Evolutionary conservation across 2,329 filamentous ascomycete species (phyloP).

Genomic region (Sporothrix pseudoabietina): DNA sequence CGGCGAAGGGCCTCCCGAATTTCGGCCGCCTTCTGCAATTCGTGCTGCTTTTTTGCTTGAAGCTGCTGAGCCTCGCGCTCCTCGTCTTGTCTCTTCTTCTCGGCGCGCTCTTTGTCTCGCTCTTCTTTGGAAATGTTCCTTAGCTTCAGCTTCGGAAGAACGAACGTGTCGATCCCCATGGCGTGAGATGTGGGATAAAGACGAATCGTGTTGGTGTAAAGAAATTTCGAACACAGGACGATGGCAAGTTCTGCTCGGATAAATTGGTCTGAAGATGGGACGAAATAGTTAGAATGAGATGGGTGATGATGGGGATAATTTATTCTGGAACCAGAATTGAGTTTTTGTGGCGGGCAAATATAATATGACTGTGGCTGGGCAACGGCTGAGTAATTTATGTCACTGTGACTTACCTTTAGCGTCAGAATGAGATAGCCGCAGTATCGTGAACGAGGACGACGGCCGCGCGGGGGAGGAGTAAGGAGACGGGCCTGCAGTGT

Average conservation of each 20-base stretch:
- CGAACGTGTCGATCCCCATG: conserved; percentile 20
- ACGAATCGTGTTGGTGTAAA: not conserved
- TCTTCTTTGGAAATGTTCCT: conserved; percentile 44
- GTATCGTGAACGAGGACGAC: conserved; percentile 30
- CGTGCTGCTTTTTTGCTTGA: conserved; percentile 34
- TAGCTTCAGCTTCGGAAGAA: conserved; percentile 27
- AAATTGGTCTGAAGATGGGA: no score
- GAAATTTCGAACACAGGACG: no score
- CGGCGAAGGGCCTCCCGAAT: conserved; percentile 34
- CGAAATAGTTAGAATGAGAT: no score
- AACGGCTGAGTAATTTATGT: no score
- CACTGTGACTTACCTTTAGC: no score
- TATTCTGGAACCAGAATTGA: no score
- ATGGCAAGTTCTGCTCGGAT: no score
- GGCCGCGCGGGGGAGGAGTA: conserved; percentile 46
- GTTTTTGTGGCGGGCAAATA: no score
- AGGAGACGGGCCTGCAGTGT: conserved; percentile 65
- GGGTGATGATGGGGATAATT: conserved; percentile 28
- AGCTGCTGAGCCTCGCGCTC: conserved; percentile 49
- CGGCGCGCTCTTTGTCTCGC: conserved; percentile 75
- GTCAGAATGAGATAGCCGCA: no score
- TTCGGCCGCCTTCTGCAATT: conserved; percentile 35
- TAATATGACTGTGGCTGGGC: no score
- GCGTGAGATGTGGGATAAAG: not conserved
- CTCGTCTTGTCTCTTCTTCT: conserved; percentile 76